These are phyloP conservation scores for Amphicarpaea edgeworthii DNA, from an alignment of 306 rosid genomes.

Conservation along the genomic window DNA sequence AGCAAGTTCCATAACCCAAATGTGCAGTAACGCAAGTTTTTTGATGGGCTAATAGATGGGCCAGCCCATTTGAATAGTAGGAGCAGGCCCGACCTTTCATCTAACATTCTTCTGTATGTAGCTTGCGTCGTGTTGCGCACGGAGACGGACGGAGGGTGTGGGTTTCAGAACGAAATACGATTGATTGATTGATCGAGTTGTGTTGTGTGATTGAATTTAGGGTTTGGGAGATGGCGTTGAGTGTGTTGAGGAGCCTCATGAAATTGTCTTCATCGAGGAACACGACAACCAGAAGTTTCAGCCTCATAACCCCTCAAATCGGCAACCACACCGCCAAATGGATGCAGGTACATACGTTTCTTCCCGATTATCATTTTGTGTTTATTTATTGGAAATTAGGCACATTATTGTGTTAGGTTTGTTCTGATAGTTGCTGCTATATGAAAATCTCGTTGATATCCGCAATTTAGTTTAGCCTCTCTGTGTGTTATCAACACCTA, in stretches of 20 bases:
- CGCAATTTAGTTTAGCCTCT: not conserved
- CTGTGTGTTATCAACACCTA: not conserved
- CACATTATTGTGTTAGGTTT: not conserved
- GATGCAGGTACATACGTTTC: conserved; percentile 77
- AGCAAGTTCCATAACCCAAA: too few species aligned
- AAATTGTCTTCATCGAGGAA: conserved; percentile 56
- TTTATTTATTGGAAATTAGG: not conserved
- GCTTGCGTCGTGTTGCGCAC: not conserved
- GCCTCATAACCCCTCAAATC: conserved; percentile 66
- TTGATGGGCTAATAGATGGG: conserved; percentile 23
- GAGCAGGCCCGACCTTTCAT: not conserved
- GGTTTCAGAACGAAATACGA: not conserved
- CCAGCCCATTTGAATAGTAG: not conserved
- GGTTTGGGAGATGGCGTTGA: conserved; percentile 73
- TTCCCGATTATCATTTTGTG: not conserved
- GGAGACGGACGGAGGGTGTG: not conserved
- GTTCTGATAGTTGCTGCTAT: not conserved
- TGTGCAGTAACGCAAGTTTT: too few species aligned
- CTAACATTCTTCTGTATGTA: too few species aligned
- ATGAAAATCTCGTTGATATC: not conserved
- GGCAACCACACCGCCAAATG: conserved; percentile 81
- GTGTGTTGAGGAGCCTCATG: conserved; percentile 67
- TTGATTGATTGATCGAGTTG: not conserved
- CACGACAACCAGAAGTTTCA: conserved; percentile 56
- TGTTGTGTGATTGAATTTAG: conserved; percentile 4